Percentiles rank a stretch among this genome's conserved stretches.
phyloP scores from a whole-genome alignment of 768 basidiomycete genomes.

The Rossbeevera mucosa region DNA sequence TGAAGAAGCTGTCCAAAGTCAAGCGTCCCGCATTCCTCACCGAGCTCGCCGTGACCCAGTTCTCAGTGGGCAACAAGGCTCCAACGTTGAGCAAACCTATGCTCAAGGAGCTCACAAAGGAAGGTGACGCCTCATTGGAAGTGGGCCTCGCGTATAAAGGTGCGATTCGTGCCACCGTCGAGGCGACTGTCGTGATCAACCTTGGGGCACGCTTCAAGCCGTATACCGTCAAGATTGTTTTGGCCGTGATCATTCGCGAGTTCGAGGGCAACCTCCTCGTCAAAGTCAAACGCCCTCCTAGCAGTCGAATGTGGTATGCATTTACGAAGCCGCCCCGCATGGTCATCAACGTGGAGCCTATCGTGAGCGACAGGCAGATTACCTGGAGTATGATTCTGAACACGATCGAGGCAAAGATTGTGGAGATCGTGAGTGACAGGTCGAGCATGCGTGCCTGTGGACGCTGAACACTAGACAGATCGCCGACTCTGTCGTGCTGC shows the following conservation, averaged over 20 bases:
- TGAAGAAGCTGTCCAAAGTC: conserved; percentile 91
- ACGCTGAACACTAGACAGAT: conserved; percentile 77
- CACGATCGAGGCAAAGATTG: conserved; percentile 83
- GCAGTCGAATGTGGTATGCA: conserved; percentile 88
- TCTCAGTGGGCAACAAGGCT: conserved; percentile 78
- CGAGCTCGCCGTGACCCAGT: conserved; percentile 82
- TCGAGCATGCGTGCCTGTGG: conserved; percentile 34
- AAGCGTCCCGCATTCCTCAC: conserved; percentile 84
- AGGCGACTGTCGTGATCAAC: conserved; percentile 84
- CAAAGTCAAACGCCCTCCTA: conserved; percentile 91
- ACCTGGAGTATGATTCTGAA: conserved; percentile 90
- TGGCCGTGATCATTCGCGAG: conserved; percentile 84
- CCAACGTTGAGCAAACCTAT: conserved; percentile 94
- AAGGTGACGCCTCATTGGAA: conserved; percentile 90
- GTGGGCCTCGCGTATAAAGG: conserved; percentile 81
- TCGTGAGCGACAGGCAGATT: conserved; percentile 91
- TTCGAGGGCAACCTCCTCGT: conserved; percentile 88
- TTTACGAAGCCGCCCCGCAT: conserved; percentile 89
- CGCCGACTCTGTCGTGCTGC: conserved; percentile 88
- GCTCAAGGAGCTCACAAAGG: conserved; percentile 94
- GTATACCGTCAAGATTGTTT: conserved; percentile 83
- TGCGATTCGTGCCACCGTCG: conserved; percentile 83
- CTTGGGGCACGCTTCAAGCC: conserved; percentile 81
- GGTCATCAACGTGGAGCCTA: conserved; percentile 85
- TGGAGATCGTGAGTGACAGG: conserved; percentile 67